Conservation (phyloP, 2,329 filamentous ascomycete genomes). For the Paraphoma sp. region DNA sequence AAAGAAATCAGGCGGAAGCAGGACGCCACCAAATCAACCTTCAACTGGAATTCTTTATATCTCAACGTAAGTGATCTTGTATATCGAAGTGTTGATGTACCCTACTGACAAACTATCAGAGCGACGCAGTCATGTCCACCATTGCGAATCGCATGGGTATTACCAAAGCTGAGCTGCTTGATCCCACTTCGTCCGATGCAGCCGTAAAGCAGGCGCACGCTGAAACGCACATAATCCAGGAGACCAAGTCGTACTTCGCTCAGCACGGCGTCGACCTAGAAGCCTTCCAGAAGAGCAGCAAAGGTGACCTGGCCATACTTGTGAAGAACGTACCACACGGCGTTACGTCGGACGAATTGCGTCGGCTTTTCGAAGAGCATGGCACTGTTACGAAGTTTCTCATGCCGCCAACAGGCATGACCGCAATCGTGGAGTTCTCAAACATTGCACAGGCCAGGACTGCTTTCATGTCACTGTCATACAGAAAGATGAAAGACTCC, state of each 20-base stretch:
- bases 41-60: slow-evolving; percentile 99
- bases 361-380: slow-evolving; percentile 82
- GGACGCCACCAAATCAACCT: slow-evolving; percentile 77
- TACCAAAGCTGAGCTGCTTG: slow-evolving; percentile 87
- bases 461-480: slow-evolving; percentile 85
- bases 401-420: slow-evolving; percentile 91
- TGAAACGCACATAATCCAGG: slow-evolving; percentile 94
- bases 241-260: slow-evolving; percentile 90
- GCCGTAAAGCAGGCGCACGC: slow-evolving; percentile 96
- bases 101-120: slow-evolving; percentile 36
- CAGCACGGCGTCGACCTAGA: slow-evolving; percentile 90
- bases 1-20: slow-evolving; percentile 85
- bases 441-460: slow-evolving; percentile 79
- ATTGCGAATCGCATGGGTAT: slow-evolving; percentile 86
- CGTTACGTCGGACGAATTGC: slow-evolving; percentile 78
- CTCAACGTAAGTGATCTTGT: slow-evolving; percentile 72
- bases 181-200: slow-evolving; percentile 94
- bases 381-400: slow-evolving; percentile 81
- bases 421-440: slow-evolving; percentile 89
- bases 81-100: background rate
- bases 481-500: slow-evolving; percentile 88
- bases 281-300: slow-evolving; percentile 83
- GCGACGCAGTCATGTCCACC: slow-evolving; percentile 89
- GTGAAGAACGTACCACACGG: slow-evolving; percentile 95
- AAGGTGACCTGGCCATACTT: slow-evolving; percentile 85